Conservation (phyloP, 2,329 filamentous ascomycete species). For the Pseudogymnoascus sp. region DNA sequence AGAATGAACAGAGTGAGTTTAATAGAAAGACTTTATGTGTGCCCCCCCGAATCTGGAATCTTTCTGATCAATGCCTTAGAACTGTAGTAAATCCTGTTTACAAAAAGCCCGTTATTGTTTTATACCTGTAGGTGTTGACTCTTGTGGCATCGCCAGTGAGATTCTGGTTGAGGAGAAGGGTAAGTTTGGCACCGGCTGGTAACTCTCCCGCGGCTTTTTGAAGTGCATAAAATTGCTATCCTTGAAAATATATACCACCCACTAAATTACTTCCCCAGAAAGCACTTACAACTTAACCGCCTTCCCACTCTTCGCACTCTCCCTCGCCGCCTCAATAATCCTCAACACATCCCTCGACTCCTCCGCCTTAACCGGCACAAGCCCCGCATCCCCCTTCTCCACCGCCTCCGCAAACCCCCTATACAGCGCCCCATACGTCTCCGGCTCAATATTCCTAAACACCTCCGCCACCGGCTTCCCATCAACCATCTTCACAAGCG, state of each 20-base stretch:
- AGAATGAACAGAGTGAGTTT: too few species aligned
- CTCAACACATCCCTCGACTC: conserved; percentile 47
- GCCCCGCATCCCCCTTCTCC: conserved; percentile 37
- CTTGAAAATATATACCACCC: neutral
- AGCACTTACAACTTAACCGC: conserved; percentile 12
- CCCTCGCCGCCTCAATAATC: conserved; percentile 48
- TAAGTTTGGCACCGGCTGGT: too few species aligned
- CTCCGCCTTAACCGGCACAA: conserved; percentile 46
- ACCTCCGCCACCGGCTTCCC: conserved; percentile 43
- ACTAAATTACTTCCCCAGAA: neutral
- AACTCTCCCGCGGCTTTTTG: neutral
- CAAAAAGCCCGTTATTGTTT: too few species aligned
- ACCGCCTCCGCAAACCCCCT: conserved; percentile 44
- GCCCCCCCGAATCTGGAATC: too few species aligned
- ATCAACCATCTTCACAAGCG: conserved; percentile 47
- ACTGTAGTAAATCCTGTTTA: too few species aligned
- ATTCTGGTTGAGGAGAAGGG: too few species aligned
- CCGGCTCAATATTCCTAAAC: conserved; percentile 53
- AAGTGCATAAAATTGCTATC: neutral
- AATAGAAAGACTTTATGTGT: too few species aligned
- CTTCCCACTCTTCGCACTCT: conserved; percentile 45
- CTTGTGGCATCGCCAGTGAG: too few species aligned
- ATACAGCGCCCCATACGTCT: conserved; percentile 66
- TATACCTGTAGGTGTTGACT: too few species aligned
- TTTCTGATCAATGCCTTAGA: too few species aligned